phyloP scores from a whole-genome alignment of 2,329 filamentous ascomycete species.

The Neofusicoccum laricinum region DNA sequence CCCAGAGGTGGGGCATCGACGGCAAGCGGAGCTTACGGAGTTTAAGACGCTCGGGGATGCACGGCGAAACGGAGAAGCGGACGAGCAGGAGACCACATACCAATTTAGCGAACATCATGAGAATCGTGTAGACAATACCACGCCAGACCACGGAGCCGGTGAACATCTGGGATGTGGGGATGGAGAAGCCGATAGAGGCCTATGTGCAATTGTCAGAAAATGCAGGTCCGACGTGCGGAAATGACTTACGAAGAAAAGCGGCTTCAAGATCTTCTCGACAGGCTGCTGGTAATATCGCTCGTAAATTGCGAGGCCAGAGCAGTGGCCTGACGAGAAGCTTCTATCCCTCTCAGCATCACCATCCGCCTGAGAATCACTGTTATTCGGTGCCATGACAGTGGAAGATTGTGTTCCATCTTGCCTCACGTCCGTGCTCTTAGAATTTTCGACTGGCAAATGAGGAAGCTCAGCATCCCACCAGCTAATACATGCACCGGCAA shows the following conservation, averaged over 20 bases:
- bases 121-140: conserved; percentile 66
- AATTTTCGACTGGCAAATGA: conserved; percentile 21
- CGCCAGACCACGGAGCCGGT: conserved; percentile 63
- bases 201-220: background rate
- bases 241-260: conserved; percentile 65
- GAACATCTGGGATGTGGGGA: conserved; percentile 72
- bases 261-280: conserved; percentile 57
- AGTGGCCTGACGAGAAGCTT: conserved; percentile 5
- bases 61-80: conserved; percentile 26
- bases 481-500: conserved; percentile 54
- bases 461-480: conserved; percentile 55
- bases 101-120: conserved; percentile 61
- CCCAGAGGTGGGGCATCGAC: conserved; percentile 9
- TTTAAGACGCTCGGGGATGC: background rate
- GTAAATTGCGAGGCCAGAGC: conserved; percentile 37
- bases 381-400: background rate
- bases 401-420: background rate
- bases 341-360: background rate
- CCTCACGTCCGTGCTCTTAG: background rate
- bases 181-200: conserved; percentile 69
- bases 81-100: conserved; percentile 42
- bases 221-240: conserved; percentile 20
- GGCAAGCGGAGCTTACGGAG: background rate
- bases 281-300: conserved; percentile 46
- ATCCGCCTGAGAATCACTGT: background rate